phyloP scores from a whole-genome alignment of 192 early-diverging fungal genomes.

The Backusella tuberculispora region DNA sequence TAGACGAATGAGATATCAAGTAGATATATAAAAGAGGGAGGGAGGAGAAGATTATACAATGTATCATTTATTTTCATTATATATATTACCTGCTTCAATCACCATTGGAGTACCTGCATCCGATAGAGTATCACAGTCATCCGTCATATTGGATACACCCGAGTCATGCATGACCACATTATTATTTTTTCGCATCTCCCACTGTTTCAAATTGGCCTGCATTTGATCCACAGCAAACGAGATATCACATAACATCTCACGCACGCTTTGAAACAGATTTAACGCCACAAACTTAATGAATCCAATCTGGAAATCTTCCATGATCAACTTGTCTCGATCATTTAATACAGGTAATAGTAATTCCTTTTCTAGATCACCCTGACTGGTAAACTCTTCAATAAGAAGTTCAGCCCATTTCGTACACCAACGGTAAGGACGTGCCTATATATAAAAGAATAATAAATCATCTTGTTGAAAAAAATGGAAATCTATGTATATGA shows the following conservation, averaged over 20 bases:
- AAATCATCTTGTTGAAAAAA: not conserved
- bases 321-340: constrained; percentile 49
- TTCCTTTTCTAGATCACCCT: constrained; percentile 75
- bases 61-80: too few species aligned
- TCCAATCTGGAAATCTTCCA: constrained; percentile 53
- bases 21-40: not conserved
- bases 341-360: constrained; percentile 63
- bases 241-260: constrained; percentile 32
- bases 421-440: constrained; percentile 71
- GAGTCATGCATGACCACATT: constrained; percentile 16
- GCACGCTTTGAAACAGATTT: constrained; percentile 52
- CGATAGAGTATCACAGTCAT: constrained; percentile 23
- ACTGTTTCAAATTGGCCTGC: constrained; percentile 36
- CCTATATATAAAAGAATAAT: constrained; percentile 32
- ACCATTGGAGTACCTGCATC: constrained; percentile 14
- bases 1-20: too few species aligned
- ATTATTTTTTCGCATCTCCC: constrained; percentile 30
- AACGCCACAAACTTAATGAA: constrained; percentile 59
- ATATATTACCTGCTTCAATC: not conserved
- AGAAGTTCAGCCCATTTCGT: constrained; percentile 71
- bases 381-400: constrained; percentile 68
- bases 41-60: not conserved
- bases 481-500: not conserved
- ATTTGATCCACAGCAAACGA: constrained; percentile 40
- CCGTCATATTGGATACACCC: constrained; percentile 12